Evolutionary conservation across 768 basidiomycete genomes (phyloP).

Genomic region (Plicaturopsis crispa): DNA sequence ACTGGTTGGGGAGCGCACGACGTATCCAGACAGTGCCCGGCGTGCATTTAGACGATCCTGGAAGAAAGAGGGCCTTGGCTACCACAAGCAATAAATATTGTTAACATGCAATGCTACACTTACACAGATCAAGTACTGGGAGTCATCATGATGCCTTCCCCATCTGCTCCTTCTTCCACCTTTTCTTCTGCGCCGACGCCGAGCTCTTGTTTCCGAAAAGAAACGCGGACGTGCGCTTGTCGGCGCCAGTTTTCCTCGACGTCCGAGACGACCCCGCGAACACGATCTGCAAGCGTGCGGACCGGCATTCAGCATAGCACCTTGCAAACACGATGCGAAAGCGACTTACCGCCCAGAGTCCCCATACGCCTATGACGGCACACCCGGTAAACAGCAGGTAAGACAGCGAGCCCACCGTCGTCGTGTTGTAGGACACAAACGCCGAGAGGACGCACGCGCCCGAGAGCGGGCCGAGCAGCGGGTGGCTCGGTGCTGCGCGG

Average conservation of each 20-base stretch:
- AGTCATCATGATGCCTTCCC: no score
- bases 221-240: slow-evolving; percentile 75
- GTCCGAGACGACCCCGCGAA: slow-evolving; percentile 49
- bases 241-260: slow-evolving; percentile 72
- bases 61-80: no score
- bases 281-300: slow-evolving; percentile 34
- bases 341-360: slow-evolving; percentile 60
- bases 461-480: slow-evolving; percentile 56
- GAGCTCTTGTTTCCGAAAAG: slow-evolving; percentile 70
- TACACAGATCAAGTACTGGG: no score
- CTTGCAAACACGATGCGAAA: slow-evolving; percentile 5
- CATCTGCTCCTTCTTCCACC: slow-evolving; percentile 39
- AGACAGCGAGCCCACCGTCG: slow-evolving; percentile 47
- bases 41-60: no score
- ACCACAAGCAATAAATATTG: no score
- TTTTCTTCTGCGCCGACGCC: slow-evolving; percentile 55
- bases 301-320: slow-evolving; percentile 1
- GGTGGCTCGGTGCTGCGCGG: slow-evolving; percentile 33
- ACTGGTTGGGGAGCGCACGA: no score
- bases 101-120: no score
- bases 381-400: slow-evolving; percentile 42
- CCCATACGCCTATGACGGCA: slow-evolving; percentile 51
- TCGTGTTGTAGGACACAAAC: slow-evolving; percentile 60
- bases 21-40: no score
- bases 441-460: slow-evolving; percentile 45